phyloP scores from a whole-genome alignment of 164 flowering plant species.

The Protea cynaroides region DNA sequence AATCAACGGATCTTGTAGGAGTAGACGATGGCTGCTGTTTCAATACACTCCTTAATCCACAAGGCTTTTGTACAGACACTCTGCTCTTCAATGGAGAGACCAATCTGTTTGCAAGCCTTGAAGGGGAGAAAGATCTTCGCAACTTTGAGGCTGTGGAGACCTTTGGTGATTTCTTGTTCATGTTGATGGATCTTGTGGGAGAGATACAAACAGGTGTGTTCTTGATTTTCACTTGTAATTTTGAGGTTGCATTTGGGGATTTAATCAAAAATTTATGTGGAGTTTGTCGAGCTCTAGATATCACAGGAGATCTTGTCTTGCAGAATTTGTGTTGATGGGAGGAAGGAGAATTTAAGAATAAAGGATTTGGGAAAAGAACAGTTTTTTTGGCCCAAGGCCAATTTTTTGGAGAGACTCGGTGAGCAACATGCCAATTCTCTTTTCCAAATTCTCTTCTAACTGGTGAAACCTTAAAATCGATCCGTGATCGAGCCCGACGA shows the following conservation, averaged over 20 bases:
- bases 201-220: conserved; percentile 34
- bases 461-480: conserved; percentile 68
- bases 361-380: conserved; percentile 83
- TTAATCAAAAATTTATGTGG: conserved; percentile 82
- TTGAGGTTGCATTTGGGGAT: conserved; percentile 48
- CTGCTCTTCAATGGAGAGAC: conserved; percentile 66
- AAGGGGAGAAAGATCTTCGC: conserved; percentile 64
- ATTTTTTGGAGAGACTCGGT: conserved; percentile 75
- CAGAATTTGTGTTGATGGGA: conserved; percentile 42
- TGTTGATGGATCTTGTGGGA: conserved; percentile 29
- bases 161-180: conserved; percentile 30
- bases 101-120: conserved; percentile 52
- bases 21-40: conserved; percentile 43
- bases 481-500: conserved; percentile 61
- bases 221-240: conserved; percentile 50
- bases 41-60: conserved; percentile 35
- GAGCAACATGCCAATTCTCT: conserved; percentile 39
- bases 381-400: conserved; percentile 84
- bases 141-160: conserved; percentile 40
- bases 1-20: conserved; percentile 26
- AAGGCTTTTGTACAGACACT: conserved; percentile 27
- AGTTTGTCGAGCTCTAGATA: conserved; percentile 30
- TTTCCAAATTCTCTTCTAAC: conserved; percentile 32
- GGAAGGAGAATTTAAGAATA: conserved; percentile 54
- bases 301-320: conserved; percentile 65